Conservation (phyloP, 2,329 filamentous ascomycete genomes). For the Chrysoporthe puriensis region DNA sequence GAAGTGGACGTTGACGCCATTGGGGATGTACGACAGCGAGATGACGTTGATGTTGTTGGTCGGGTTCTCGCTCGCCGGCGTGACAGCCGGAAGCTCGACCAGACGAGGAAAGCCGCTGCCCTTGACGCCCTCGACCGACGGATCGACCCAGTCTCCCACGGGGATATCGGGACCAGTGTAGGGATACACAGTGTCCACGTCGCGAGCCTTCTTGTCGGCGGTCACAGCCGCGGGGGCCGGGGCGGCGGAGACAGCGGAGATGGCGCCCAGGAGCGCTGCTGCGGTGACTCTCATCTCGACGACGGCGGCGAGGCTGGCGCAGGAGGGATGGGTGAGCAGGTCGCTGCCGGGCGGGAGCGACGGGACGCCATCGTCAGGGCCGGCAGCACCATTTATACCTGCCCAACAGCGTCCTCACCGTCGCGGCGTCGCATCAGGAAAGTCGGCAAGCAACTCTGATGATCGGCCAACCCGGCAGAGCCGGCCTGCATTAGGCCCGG, state of each 20-base stretch:
- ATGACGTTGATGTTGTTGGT: conserved; percentile 59
- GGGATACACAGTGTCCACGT: conserved; percentile 47
- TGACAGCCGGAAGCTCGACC: conserved; percentile 53
- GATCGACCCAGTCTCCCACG: conserved; percentile 55
- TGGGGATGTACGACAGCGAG: conserved; percentile 49
- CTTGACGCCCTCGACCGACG: conserved; percentile 51
- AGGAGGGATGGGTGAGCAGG: not conserved
- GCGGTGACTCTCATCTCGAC: conserved; percentile 13
- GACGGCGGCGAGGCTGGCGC: not conserved
- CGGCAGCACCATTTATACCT: not conserved
- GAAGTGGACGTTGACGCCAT: conserved; percentile 56
- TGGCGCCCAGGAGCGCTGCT: conserved; percentile 13
- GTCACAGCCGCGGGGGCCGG: conserved; percentile 16
- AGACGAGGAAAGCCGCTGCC: conserved; percentile 55
- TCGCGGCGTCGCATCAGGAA: not conserved
- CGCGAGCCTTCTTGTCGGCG: conserved; percentile 1
- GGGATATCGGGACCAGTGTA: conserved; percentile 54
- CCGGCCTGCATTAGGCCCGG: conserved; percentile 14
- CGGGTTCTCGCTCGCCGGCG: conserved; percentile 45
- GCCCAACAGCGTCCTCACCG: not conserved
- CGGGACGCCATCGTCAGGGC: not conserved
- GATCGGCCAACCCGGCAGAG: not conserved
- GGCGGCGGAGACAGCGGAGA: conserved; percentile 7
- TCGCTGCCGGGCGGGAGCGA: not conserved
- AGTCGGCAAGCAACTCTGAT: conserved; percentile 5